A percentile compares a stretch with the other conserved stretches of the same genome.
Evolutionary conservation across 1,139 yeast species (phyloP).

Genomic region (Cylindricascospora bacillispora): DNA sequence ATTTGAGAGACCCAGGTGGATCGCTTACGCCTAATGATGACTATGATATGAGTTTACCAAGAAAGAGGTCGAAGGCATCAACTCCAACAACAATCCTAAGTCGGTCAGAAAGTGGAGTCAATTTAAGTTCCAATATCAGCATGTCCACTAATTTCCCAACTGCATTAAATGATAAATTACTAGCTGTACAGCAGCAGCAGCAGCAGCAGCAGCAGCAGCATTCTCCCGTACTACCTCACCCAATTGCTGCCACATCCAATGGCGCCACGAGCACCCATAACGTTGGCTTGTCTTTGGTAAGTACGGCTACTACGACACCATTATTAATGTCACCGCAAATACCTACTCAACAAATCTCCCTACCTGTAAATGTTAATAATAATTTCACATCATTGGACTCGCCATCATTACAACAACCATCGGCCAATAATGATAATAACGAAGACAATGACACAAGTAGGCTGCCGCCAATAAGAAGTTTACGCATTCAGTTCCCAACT

Average conservation of each 20-base stretch:
- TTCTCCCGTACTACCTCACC: not conserved
- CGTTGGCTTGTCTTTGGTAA: too few species aligned
- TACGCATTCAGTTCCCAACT: slow-evolving; percentile 22
- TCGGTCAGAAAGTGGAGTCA: slow-evolving; percentile 11
- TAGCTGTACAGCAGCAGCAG: slow-evolving; percentile 12
- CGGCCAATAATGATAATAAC: too few species aligned
- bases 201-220: slow-evolving; percentile 5
- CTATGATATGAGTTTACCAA: slow-evolving; percentile 9
- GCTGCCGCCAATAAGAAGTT: slow-evolving; percentile 23
- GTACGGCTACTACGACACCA: slow-evolving; percentile 1
- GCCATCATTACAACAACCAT: too few species aligned
- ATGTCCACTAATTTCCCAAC: slow-evolving; percentile 7
- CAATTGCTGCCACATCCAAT: too few species aligned
- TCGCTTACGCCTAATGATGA: slow-evolving; percentile 7
- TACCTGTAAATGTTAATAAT: too few species aligned
- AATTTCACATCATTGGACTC: too few species aligned
- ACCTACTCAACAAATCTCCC: slow-evolving; percentile 1
- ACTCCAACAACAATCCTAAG: slow-evolving; percentile 16
- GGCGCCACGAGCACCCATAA: too few species aligned
- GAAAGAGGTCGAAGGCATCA: slow-evolving; percentile 16
- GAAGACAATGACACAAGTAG: slow-evolving; percentile 4
- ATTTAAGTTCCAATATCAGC: slow-evolving; percentile 3
- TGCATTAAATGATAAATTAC: slow-evolving; percentile 12
- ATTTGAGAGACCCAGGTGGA: slow-evolving; percentile 6
- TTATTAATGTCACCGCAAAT: slow-evolving; percentile 4